These are phyloP conservation scores for Phytophthora sansomeana DNA, from an alignment of 352 stramenopile genomes.

Conservation along the genomic window DNA sequence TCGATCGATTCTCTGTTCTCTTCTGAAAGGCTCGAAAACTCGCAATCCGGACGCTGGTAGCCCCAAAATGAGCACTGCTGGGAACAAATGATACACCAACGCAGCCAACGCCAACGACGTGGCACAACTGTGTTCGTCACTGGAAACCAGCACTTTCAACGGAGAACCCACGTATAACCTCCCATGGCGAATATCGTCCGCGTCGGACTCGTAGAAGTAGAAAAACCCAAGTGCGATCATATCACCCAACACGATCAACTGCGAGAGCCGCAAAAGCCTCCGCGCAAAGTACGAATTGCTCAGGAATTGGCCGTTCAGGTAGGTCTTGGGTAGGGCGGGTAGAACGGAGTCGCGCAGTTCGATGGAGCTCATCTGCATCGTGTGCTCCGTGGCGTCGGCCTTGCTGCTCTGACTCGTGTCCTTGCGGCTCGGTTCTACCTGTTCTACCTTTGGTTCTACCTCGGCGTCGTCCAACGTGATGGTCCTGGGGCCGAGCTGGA, in stretches of 20 bases:
- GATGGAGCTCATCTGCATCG: slow-evolving; percentile 50
- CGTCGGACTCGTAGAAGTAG: slow-evolving; percentile 54
- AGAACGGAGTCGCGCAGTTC: slow-evolving; percentile 31
- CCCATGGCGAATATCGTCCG: slow-evolving; percentile 36
- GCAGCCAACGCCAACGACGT: slow-evolving; percentile 64
- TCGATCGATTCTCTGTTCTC: slow-evolving; percentile 69
- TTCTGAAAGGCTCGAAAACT: slow-evolving; percentile 77
- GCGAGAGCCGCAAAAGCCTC: slow-evolving; percentile 60
- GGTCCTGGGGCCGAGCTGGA: slow-evolving; percentile 22
- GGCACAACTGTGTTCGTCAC: slow-evolving; percentile 48
- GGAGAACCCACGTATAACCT: slow-evolving; percentile 58
- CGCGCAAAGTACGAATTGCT: slow-evolving; percentile 88
- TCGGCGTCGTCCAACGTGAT: slow-evolving; percentile 27
- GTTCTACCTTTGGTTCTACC: slow-evolving; percentile 1
- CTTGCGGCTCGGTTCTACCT: slow-evolving; percentile 18
- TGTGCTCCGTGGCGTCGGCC: slow-evolving; percentile 27
- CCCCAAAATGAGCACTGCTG: slow-evolving; percentile 64
- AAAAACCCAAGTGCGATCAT: slow-evolving; percentile 64
- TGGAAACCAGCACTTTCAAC: slow-evolving; percentile 49
- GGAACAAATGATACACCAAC: slow-evolving; percentile 78
- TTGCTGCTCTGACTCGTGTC: slow-evolving; percentile 32
- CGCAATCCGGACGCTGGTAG: slow-evolving; percentile 69
- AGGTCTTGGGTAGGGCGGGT: slow-evolving; percentile 44
- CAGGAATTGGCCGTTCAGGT: slow-evolving; percentile 69
- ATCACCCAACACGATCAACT: slow-evolving; percentile 70